Base-by-base conservation (phyloP, 108 stramenopile species). In the Nitzschia sp. region DNA sequence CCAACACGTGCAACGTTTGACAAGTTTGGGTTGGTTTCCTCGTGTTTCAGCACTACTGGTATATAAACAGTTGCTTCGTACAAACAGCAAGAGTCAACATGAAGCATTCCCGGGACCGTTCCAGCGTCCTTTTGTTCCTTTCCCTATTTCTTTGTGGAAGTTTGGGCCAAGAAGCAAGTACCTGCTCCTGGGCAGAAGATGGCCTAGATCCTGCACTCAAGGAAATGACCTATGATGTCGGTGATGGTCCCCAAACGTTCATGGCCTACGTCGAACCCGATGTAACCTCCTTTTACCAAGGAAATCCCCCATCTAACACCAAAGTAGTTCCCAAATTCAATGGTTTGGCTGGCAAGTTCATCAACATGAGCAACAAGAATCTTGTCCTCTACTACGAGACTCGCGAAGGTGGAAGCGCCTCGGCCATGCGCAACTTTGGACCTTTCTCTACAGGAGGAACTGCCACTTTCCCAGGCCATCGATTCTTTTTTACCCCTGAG, bases 211-310 rank as follows among this genome's bases (percentile, higher is more conserved):
- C 77, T 0, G 69, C 62, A 1, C 46, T 86, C 50, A 53, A 74
- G 40, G 72, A 77, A 43, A 72, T 86, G 58, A 82, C 60, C 3
- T 86, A 75, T 58, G 78, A 83, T 57, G 60, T 86, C 15, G 86
- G 86, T 26, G 70, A 79, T 41, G 86, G 86, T 7, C 81, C 41
- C 63, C 73, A 74, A 40, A 41, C 73, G 12, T 80, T 81, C 51
- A 53, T 71, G 44, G 83, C 76, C 17, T 92, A 92, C 74, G 86
- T 92, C 37, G 76, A 83, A 57, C 91, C 91, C 2, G 87, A 90
- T 58, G 76, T 93, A 7, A 59, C 81, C n/a, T 57, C 69, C 34
- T 90, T 86, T 70, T 93, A 93, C 48, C 53, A 67, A 21, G 64
- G 59, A n/a, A 40, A 57, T 25, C 46, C 71, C 10, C 76, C 80